A percentile compares a stretch with the other conserved stretches of the same genome.
These are phyloP conservation scores for Phoma sp. DNA, from an alignment of 2,329 filamentous ascomycete species.

Conservation along the genomic window DNA sequence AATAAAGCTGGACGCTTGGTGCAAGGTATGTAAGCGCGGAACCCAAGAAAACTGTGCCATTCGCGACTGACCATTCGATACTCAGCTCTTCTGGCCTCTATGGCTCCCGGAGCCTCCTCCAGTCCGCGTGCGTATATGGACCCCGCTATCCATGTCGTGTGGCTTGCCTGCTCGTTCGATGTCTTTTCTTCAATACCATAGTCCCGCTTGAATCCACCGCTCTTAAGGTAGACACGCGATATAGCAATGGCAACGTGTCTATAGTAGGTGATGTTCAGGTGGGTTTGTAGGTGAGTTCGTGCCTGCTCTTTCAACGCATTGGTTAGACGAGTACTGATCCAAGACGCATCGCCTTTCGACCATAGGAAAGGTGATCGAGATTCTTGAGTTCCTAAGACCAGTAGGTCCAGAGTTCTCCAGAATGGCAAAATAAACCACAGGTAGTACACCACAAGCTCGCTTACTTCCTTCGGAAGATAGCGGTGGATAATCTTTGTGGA, in stretches of 20 bases:
- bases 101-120: not conserved
- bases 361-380: not conserved
- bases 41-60: not conserved
- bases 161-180: not conserved
- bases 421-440: not conserved
- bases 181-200: not conserved
- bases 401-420: not conserved
- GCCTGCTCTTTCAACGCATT: not conserved
- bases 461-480: not conserved
- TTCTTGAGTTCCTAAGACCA: not conserved
- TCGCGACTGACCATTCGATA: not conserved
- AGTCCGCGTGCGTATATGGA: not conserved
- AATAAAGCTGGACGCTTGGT: constrained; percentile 51
- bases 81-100: not conserved
- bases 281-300: not conserved
- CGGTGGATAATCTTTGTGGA: not conserved
- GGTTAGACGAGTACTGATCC: not conserved
- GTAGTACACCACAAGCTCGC: not conserved
- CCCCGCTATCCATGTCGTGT: not conserved
- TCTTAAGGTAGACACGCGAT: not conserved
- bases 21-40: not conserved
- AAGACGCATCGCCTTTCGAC: not conserved
- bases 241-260: not conserved
- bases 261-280: not conserved
- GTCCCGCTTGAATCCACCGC: not conserved